Evolutionary conservation across 1,284 basidiomycete species (phyloP).

Genomic region (Irpex sp.): DNA sequence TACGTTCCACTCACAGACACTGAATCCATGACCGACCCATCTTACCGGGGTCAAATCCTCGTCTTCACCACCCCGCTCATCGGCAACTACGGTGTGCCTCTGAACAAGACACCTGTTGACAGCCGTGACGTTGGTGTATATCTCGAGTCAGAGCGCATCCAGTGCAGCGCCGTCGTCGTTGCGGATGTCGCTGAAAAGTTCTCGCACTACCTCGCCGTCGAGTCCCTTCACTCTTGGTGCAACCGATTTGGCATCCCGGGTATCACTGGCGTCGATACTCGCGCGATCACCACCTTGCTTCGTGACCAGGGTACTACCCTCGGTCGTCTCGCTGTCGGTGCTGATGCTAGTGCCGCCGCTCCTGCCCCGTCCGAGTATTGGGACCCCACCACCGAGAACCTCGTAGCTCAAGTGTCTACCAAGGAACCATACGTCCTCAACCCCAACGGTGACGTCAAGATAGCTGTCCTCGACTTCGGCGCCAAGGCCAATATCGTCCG

Average conservation of each 20-base stretch:
- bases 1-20: slow-evolving; percentile 59
- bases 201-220: slow-evolving; percentile 93
- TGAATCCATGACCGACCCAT: slow-evolving; percentile 99
- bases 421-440: slow-evolving; percentile 86
- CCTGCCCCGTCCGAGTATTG: slow-evolving; percentile 75
- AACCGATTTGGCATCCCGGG: slow-evolving; percentile 87
- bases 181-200: slow-evolving; percentile 93
- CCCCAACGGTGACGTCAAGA: slow-evolving; percentile 82
- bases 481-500: slow-evolving; percentile 97
- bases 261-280: slow-evolving; percentile 96
- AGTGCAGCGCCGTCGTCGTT: slow-evolving; percentile 92
- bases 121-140: slow-evolving; percentile 85
- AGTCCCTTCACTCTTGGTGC: slow-evolving; percentile 94
- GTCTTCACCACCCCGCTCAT: slow-evolving; percentile 99
- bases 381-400: slow-evolving; percentile 91
- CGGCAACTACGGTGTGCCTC: slow-evolving; percentile 97
- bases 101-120: slow-evolving; percentile 73
- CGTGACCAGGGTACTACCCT: slow-evolving; percentile 98
- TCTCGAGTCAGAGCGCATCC: slow-evolving; percentile 87
- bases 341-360: slow-evolving; percentile 60
- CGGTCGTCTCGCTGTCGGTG: slow-evolving; percentile 84
- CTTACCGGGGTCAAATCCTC: slow-evolving; percentile 96
- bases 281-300: slow-evolving; percentile 90
- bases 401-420: slow-evolving; percentile 92
- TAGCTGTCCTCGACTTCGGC: slow-evolving; percentile 97